Conservation (phyloP, 495 filamentous ascomycete species). For the Immersiella caudata region DNA sequence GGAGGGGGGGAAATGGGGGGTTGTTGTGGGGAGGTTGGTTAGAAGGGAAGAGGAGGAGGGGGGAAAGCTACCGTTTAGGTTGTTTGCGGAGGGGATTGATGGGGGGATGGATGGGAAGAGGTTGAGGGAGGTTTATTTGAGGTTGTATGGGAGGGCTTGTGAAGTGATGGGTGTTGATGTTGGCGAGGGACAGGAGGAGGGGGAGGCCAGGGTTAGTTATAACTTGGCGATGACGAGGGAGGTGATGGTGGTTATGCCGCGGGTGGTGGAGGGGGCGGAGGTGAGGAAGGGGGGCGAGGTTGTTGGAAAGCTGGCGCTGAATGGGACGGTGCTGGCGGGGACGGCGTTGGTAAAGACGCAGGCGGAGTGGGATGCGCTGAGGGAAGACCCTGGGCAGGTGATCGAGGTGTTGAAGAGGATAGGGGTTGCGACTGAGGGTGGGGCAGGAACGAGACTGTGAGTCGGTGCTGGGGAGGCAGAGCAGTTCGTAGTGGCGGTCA, state of each 20-base stretch:
- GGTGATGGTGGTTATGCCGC: constrained; percentile 70
- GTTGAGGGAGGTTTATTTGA: constrained; percentile 37
- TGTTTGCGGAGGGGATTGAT: constrained; percentile 28
- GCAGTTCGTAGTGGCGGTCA: background rate
- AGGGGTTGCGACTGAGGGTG: constrained; percentile 45
- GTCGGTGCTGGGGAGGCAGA: background rate
- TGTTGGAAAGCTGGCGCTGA: constrained; percentile 65
- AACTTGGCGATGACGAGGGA: constrained; percentile 75
- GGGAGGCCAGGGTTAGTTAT: constrained; percentile 68
- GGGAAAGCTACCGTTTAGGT: constrained; percentile 30
- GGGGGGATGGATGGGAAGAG: constrained; percentile 29
- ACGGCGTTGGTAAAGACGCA: constrained; percentile 78
- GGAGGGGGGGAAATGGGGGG: constrained; percentile 41
- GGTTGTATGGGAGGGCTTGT: constrained; percentile 59
- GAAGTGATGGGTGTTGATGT: constrained; percentile 24
- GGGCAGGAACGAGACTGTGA: background rate
- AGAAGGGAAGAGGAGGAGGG: constrained; percentile 33
- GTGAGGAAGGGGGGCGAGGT: constrained; percentile 34
- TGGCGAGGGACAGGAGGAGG: constrained; percentile 30
- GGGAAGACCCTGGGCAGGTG: constrained; percentile 53
- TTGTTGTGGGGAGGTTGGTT: constrained; percentile 57
- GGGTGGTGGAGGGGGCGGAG: constrained; percentile 50
- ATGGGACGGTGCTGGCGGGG: constrained; percentile 79
- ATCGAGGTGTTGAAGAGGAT: constrained; percentile 60
- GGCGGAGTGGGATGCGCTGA: constrained; percentile 68